Evolutionary conservation across 257 asterid species (phyloP).

Genomic region (Asclepias syriaca): DNA sequence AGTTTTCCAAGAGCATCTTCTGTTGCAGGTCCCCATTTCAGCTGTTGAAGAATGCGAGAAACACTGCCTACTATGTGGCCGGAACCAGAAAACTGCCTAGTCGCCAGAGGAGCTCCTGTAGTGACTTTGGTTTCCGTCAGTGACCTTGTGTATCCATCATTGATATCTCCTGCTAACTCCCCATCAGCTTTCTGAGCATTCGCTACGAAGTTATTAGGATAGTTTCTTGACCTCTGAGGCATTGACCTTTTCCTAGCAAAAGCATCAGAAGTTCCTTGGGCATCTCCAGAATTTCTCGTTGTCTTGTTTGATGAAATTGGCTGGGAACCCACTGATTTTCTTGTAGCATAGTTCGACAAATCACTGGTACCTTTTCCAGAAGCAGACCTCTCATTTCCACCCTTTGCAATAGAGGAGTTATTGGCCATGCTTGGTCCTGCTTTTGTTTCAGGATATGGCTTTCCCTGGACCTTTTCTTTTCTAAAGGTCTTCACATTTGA

Average conservation of each 20-base stretch:
- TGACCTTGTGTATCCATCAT: conserved; percentile 41
- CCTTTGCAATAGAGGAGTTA: conserved; percentile 25
- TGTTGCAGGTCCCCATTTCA: conserved; percentile 65
- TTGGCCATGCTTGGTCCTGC: conserved; percentile 25
- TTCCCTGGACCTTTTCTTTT: conserved; percentile 39
- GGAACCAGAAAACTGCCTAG: conserved; percentile 37
- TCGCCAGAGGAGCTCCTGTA: conserved; percentile 28
- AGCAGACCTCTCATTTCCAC: conserved; percentile 34
- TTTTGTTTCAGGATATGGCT: conserved; percentile 31
- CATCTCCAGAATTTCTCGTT: conserved; percentile 26
- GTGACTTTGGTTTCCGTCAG: conserved; percentile 34
- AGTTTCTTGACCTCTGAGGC: conserved; percentile 47
- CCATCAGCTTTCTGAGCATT: conserved; percentile 39
- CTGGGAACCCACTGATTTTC: conserved; percentile 26
- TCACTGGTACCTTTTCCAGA: conserved; percentile 27
- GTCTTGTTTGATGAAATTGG: conserved; percentile 19
- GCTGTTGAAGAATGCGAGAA: conserved; percentile 50
- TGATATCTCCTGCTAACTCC: conserved; percentile 27
- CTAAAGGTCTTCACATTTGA: conserved; percentile 32
- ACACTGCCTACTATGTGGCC: conserved; percentile 48
- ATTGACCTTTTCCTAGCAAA: conserved; percentile 35
- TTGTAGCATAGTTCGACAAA: conserved; percentile 24
- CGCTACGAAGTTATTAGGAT: conserved; percentile 33
- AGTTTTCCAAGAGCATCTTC: conserved; percentile 68
- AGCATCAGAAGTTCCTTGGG: conserved; percentile 26